Percentiles rank a stretch among this genome's conserved stretches.
Conservation (phyloP, 108 stramenopile genomes). For the Cyclostephanos invisitatus region DNA sequence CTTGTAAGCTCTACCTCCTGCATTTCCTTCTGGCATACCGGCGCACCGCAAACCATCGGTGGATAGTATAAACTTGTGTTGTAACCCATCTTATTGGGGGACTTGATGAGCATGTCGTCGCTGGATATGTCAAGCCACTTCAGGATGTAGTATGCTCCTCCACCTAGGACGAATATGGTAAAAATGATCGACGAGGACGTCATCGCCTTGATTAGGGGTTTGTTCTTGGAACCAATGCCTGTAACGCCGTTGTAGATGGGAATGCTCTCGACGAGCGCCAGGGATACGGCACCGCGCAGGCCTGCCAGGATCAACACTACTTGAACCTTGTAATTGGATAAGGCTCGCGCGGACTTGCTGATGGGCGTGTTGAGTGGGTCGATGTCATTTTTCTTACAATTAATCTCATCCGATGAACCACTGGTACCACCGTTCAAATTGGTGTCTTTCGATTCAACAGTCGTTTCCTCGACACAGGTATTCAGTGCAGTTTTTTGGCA, state of each 20-base stretch:
- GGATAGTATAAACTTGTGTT: neutral
- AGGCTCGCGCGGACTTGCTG: conserved; percentile 46
- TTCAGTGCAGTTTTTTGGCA: conserved; percentile 9
- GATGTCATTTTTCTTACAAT: conserved; percentile 3
- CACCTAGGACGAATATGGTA: conserved; percentile 80
- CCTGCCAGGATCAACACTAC: conserved; percentile 79
- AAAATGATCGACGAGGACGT: conserved; percentile 83
- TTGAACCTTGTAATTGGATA: conserved; percentile 59
- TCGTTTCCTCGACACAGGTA: neutral
- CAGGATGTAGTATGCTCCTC: conserved; percentile 70
- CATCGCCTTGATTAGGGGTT: conserved; percentile 81
- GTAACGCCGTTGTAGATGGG: conserved; percentile 81
- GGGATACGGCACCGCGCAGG: conserved; percentile 87
- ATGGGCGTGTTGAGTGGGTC: conserved; percentile 39
- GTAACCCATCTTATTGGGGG: neutral
- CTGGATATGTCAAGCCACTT: conserved; percentile 49
- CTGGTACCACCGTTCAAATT: neutral
- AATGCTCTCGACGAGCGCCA: conserved; percentile 85
- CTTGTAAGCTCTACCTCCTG: neutral
- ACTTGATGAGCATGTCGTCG: conserved; percentile 47
- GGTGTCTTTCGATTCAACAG: no score
- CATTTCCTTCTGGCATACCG: neutral
- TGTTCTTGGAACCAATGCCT: conserved; percentile 69
- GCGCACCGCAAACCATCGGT: conserved; percentile 2
- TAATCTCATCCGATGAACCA: neutral